A percentile compares a stretch with the other conserved stretches of the same genome.
Conservation (phyloP, 2,329 filamentous ascomycete genomes). For the Talaromyces sp. region DNA sequence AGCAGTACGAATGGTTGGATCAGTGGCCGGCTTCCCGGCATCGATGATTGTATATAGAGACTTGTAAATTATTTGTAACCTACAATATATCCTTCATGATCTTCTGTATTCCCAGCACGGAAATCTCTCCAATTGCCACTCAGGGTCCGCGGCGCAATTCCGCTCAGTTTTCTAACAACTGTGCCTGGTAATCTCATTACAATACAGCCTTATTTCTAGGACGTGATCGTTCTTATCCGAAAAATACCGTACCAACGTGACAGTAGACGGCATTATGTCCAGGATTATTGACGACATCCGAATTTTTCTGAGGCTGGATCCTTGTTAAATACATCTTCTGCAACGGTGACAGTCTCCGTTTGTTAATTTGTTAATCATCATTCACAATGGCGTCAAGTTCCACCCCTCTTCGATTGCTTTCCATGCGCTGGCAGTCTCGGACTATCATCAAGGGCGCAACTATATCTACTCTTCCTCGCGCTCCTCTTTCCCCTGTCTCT, state of each 20-base stretch:
- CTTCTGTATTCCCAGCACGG: neutral
- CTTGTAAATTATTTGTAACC: neutral
- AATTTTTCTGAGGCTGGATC: neutral
- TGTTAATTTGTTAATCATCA: neutral
- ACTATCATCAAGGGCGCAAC: neutral
- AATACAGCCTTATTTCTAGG: neutral
- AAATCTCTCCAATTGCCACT: neutral
- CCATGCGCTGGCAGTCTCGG: neutral
- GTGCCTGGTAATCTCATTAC: neutral
- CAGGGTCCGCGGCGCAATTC: neutral
- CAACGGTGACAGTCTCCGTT: neutral
- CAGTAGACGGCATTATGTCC: neutral
- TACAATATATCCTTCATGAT: neutral
- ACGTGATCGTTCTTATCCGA: neutral
- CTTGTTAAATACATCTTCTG: neutral
- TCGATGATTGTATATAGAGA: conserved; percentile 1
- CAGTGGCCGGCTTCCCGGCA: conserved; percentile 1
- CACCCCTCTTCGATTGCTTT: conserved; percentile 5
- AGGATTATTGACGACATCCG: neutral
- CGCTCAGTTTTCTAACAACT: neutral
- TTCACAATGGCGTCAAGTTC: neutral
- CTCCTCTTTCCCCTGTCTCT: neutral
- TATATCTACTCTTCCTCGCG: conserved; percentile 11
- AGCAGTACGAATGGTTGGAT: conserved; percentile 9
- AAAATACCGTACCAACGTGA: neutral